A percentile compares a stretch with the other conserved stretches of the same genome.
Evolutionary conservation across 345 rosid genomes (phyloP).

Genomic region (rapeseed (Brassica napus)): Da-Ae NC_063445.1:3317501-3318000

Average conservation of each 20-base stretch:
- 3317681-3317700: not conserved
- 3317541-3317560: constrained; percentile 40
- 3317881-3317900: constrained; percentile 7
- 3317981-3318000: constrained; percentile 43
- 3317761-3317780: no score
- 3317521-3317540: constrained; percentile 43
- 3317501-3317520: constrained; percentile 47
- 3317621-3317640: constrained; percentile 29
- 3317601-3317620: constrained; percentile 38
- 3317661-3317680: constrained; percentile 25
- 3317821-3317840: no score
- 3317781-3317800: no score
- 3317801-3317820: no score
- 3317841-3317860: no score
- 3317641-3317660: constrained; percentile 33
- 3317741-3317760: no score
- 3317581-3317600: constrained; percentile 28
- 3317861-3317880: not conserved
- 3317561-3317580: constrained; percentile 43
- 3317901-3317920: constrained; percentile 26
- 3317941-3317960: constrained; percentile 46
- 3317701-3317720: no score
- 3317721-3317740: constrained; percentile 17
- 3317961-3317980: constrained; percentile 53
- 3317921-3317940: constrained; percentile 57